Evolutionary conservation across 257 asterid species (phyloP), one percentile per base, ranked within the genome.

Genomic region (Thymus mandschuricus): DNA sequence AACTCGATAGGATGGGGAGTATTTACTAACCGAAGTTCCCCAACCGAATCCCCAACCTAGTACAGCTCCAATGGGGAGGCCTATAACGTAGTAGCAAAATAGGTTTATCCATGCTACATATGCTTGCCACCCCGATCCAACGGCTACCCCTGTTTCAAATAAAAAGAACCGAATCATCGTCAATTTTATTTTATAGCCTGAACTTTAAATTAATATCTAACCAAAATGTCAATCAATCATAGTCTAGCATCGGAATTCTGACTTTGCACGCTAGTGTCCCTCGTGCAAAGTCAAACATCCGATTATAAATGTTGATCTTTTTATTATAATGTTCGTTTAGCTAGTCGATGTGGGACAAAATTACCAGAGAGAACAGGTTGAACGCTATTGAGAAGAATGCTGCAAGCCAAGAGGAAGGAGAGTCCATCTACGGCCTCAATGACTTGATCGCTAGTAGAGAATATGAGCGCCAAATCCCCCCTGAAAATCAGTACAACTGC

Each of bases 351-450:
- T 21, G 21, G 21, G 21, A 21, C 21, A 21, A 6, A 8, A 4
- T 28, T 65, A 85, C 93, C 94, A 1, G 94, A 87, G 10, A 87
- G 65, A 76, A 87, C 83, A 0, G 89, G 89, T 33, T 86, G 94
- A 67, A 87, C 74, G 44, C 94, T 80, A 71, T 85, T 87, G 10
- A 87, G 82, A 61, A 87, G 91, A 65, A 87, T 65, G 60, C 86
- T 67, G 43, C 68, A 59, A 6, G 82, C 86, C 46, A 87, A 70
- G 52, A 85, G 87, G 68, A 72, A 66, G 0, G 87, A 51, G 5
- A 85, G 66, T 3, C 64, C 40, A 30, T 76, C 75, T 5, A 82
- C 83, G 4, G 86, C 87, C 7, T 31, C 31, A 29, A 77, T 69
- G 13, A 86, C 88, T 28, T 80, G 71, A 43, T 27, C 3, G 75